These are phyloP conservation scores for Sambucus nigra DNA, from an alignment of 129 eudicot genomes.

Conservation along the genomic window DNA sequence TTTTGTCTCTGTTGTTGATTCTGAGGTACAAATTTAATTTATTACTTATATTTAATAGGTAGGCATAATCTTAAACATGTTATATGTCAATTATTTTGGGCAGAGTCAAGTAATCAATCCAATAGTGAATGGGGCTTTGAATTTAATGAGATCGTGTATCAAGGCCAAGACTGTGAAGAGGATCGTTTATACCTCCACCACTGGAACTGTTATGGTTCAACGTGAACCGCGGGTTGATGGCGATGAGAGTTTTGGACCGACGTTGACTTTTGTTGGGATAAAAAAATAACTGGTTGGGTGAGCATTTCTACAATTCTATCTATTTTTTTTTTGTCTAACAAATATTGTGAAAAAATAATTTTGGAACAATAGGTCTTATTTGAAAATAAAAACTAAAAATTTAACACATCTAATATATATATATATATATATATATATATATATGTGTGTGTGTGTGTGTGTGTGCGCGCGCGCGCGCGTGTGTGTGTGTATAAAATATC, in stretches of 20 bases:
- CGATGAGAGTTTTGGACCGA: constrained; percentile 11
- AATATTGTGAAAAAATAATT: too few relatives aligned
- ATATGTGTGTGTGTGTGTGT: too few relatives aligned
- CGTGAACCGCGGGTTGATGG: constrained; percentile 3
- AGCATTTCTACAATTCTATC: too few relatives aligned
- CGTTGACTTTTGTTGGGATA: not conserved
- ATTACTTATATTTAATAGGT: too few relatives aligned
- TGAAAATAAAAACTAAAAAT: too few relatives aligned
- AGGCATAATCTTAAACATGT: too few relatives aligned
- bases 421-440: too few relatives aligned
- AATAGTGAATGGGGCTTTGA: constrained; percentile 10
- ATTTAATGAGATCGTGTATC: constrained; percentile 2
- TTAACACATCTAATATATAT: too few relatives aligned
- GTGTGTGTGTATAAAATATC: too few relatives aligned
- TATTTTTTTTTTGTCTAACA: too few relatives aligned
- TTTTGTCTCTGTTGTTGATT: constrained; percentile 8
- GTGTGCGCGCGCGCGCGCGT: too few relatives aligned
- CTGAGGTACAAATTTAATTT: constrained; percentile 23
- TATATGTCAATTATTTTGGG: not conserved
- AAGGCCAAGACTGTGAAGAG: constrained; percentile 15
- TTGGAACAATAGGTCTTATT: too few relatives aligned
- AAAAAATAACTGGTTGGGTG: not conserved
- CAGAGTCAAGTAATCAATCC: constrained; percentile 11
- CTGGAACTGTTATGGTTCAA: not conserved
- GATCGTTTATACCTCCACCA: constrained; percentile 9